A percentile compares a stretch with the other conserved stretches of the same genome.
Evolutionary conservation across 345 rosid genomes (phyloP).

Genomic region (Citrus maxima): DNA sequence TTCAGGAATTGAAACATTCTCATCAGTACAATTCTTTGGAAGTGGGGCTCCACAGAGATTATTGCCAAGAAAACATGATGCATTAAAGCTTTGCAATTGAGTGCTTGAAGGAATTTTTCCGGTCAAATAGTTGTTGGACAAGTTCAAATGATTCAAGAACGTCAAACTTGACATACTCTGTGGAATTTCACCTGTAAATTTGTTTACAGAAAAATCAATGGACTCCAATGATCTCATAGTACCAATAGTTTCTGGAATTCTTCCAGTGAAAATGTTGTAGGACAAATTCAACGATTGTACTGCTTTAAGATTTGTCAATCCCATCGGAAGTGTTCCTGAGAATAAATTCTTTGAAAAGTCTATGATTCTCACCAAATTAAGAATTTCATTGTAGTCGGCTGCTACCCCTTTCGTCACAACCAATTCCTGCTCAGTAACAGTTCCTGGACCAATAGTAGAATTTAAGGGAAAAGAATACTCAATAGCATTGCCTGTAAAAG

Average conservation of each 20-base stretch:
- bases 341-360: not conserved
- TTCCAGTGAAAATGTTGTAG: not conserved
- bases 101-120: not conserved
- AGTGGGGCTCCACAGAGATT: constrained; percentile 2
- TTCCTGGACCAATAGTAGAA: accelerated
- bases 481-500: not conserved
- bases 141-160: too few species aligned
- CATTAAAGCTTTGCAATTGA: not conserved
- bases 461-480: not conserved
- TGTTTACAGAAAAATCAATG: not conserved
- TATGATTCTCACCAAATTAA: not conserved
- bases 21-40: not conserved
- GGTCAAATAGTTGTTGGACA: not conserved
- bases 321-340: not conserved
- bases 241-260: not conserved
- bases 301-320: not conserved
- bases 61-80: not conserved
- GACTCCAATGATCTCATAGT: not conserved
- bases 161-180: not conserved
- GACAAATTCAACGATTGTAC: not conserved
- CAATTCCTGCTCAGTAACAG: not conserved
- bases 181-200: constrained; percentile 7
- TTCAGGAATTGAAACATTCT: not conserved
- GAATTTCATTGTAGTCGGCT: not conserved
- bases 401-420: not conserved